Conservation (phyloP, 1,284 basidiomycete genomes). For the Schizophyllum commune region DNA sequence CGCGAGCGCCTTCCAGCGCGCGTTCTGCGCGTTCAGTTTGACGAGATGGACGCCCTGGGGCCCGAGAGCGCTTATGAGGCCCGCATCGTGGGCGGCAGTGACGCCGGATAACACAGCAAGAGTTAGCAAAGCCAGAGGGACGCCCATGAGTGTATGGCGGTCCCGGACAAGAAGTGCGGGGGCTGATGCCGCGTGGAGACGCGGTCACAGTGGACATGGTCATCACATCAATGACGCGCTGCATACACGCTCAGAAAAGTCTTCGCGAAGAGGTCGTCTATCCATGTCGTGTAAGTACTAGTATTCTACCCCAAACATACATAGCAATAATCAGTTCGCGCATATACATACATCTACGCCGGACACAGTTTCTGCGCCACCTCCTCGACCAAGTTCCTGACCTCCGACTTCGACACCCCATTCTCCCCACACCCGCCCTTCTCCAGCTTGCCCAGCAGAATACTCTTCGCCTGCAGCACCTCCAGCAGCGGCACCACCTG, state of each 20-base stretch:
- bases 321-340: not conserved
- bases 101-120: not conserved
- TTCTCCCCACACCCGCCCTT: slow-evolving; percentile 41
- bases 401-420: slow-evolving; percentile 55
- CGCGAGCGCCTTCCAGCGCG: slow-evolving; percentile 9
- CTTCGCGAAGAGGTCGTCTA: too few species aligned
- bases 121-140: slow-evolving; percentile 1
- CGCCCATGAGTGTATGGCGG: not conserved
- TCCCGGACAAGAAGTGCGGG: not conserved
- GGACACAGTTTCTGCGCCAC: slow-evolving; percentile 28
- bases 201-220: too few species aligned
- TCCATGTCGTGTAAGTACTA: too few species aligned
- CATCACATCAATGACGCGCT: too few species aligned
- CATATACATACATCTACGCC: not conserved
- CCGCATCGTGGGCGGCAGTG: not conserved
- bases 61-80: slow-evolving; percentile 21
- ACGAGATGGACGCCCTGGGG: slow-evolving; percentile 40
- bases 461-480: slow-evolving; percentile 54
- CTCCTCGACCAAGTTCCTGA: slow-evolving; percentile 56
- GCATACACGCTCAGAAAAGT: too few species aligned
- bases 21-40: slow-evolving; percentile 26
- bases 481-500: slow-evolving; percentile 55
- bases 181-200: too few species aligned
- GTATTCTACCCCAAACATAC: not conserved
- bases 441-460: slow-evolving; percentile 44